Evolutionary conservation across 176 grass and related monocot species (phyloP).

Genomic region (Bothriochloa decipiens): DNA sequence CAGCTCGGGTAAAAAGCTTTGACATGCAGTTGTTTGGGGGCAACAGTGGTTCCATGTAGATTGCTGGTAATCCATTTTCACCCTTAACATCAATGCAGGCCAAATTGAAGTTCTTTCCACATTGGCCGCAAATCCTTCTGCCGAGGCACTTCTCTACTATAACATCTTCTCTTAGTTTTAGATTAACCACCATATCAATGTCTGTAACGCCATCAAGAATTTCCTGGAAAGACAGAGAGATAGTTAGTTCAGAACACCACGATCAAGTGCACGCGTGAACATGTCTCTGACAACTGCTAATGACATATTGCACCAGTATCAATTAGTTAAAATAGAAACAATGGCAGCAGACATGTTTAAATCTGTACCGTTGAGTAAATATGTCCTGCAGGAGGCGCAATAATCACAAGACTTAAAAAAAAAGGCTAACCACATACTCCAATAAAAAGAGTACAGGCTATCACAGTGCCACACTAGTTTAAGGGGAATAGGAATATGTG

Average conservation of each 20-base stretch:
- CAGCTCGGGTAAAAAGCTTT: conserved; percentile 79
- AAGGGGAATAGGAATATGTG: neutral
- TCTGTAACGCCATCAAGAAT: conserved; percentile 79
- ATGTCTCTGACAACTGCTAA: neutral
- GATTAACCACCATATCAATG: conserved; percentile 95
- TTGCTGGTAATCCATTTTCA: conserved; percentile 73
- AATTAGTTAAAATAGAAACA: neutral
- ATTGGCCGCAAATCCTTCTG: conserved; percentile 82
- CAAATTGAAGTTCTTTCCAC: conserved; percentile 85
- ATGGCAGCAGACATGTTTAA: neutral
- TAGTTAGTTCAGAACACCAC: conserved; percentile 5
- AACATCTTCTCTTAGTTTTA: conserved; percentile 95
- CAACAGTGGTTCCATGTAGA: conserved; percentile 81
- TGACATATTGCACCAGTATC: neutral
- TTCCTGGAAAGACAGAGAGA: conserved; percentile 51
- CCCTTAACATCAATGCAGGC: conserved; percentile 82
- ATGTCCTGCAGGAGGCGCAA: neutral
- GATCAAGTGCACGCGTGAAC: neutral
- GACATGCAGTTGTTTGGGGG: conserved; percentile 82
- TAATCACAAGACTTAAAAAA: neutral
- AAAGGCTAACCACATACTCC: neutral
- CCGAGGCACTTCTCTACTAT: conserved; percentile 93
- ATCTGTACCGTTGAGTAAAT: neutral
- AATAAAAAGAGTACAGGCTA: neutral
- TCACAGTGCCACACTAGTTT: neutral